Evolutionary conservation across 2,329 filamentous ascomycete genomes (phyloP), one percentile per base, ranked within the genome.

Genomic region (Cordyceps javanica): DNA sequence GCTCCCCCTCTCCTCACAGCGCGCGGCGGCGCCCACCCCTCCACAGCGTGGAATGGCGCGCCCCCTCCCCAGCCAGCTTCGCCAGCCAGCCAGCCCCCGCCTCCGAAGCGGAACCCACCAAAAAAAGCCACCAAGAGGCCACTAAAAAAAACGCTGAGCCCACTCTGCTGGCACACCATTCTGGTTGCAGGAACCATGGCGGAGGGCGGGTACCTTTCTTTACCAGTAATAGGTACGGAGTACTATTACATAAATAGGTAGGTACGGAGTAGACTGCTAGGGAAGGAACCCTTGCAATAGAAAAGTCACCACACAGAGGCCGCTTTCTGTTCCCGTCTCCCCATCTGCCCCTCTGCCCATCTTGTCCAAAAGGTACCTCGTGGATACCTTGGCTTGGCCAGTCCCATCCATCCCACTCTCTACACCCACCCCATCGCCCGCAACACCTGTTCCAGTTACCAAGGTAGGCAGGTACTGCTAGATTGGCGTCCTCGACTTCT

Each of bases 311-410:
- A 38, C 49, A 28, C 21, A 23, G 21, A 9, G 38, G 48, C 32
- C 30, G 14, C 13, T 25, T 28, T 19, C 50, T 30, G 25, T 16
- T 38, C 13, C 30, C 9, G 16, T 25, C n/a, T 19, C 3, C 14
- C 21, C 39, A n/a, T n/a, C n/a, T n/a, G n/a, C n/a, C n/a, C n/a
- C n/a, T n/a, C n/a, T n/a, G n/a, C n/a, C n/a, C n/a, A n/a, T n/a
- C n/a, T 9, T 54, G 51, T 54, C 51, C 41, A 54, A 45, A 32
- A 14, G 14, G 51, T 54, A 54, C 51, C 14, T 36, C 39, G 28
- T 54, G 51, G 51, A 21, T 45, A 36, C 51, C 51, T 45, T 11
- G 16, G n/a, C 49, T 30, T 30, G 13, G 32, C 21, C 21, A 13
- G 26, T 26, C 13, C 32, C 21, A 23, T 36, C n/a, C 19, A 9